Base-by-base conservation (phyloP, 2,329 filamentous ascomycete genomes). In the Botryotinia calthae region DNA sequence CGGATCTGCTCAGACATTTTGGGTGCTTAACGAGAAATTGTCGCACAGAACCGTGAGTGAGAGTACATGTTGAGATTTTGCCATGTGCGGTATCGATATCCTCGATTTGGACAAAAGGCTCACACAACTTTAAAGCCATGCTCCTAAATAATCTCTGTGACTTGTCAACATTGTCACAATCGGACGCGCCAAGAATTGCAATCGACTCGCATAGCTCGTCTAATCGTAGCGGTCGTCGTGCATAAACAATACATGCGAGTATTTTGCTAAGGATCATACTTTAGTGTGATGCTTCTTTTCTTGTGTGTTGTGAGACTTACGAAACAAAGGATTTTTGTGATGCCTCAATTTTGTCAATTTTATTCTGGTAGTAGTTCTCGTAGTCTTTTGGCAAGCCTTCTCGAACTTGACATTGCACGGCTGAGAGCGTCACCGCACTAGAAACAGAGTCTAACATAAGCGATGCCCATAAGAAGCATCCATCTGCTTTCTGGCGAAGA, bases 191-290 rank as follows among this genome's bases (percentile, higher is more conserved):
- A 25, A 70, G 56, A 22, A 70, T 42, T 10, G 67, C 67, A 44
- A 70, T 70, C 5, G 51, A 58, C 44, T 70, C 67, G 37, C 67
- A 70, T n/a, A 70, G 67, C 42, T 70, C 67, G 20, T 70, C 67
- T 25, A 70, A 28, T 28, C 54, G 54, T 20, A 70, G 25, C 10
- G 67, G 67, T 3, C 67, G 67, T 59, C 46, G 59, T 22, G 67
- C 67, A 46, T 61, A 61, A 4, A 70, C 67, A 28, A 70, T 70
- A 31, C 67, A 70, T 31, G 67, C 54, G 22, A 70, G 40, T 10
- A 61, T 18, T 31, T 70, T 61, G 6, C 67, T 70, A 59, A n/a
- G 14, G 61, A 37, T 44, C 22, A 61, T 8, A 20, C 22, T 31
- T 59, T 70, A 40, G 67, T 61, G 25, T 16, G 25, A 9, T 44